These are phyloP conservation scores for Fusarium transvaalense DNA, from an alignment of 2,329 filamentous ascomycete genomes.

Conservation along the genomic window DNA sequence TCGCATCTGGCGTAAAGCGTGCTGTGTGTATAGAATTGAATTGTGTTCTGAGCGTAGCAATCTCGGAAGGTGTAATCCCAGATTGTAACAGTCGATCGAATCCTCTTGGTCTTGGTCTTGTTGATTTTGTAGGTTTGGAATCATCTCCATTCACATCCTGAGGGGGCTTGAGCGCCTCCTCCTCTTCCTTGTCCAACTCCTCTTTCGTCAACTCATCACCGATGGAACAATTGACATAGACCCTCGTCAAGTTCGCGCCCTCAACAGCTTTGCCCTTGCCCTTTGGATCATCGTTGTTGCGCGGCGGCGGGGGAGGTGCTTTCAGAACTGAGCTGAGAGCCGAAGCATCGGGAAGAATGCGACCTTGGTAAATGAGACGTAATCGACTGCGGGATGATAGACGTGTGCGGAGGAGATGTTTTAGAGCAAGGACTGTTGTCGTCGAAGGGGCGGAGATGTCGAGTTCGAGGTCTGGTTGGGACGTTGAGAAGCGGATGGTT, in stretches of 20 bases:
- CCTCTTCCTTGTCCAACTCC: constrained; percentile 78
- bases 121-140: constrained; percentile 49
- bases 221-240: constrained; percentile 95
- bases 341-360: constrained; percentile 80
- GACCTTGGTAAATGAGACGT: constrained; percentile 90
- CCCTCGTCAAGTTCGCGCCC: constrained; percentile 65
- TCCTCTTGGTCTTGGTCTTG: constrained; percentile 67
- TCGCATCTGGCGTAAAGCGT: constrained; percentile 87
- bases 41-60: constrained; percentile 86
- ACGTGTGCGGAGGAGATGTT: constrained; percentile 81
- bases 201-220: constrained; percentile 76
- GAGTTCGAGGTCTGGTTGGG: constrained; percentile 84
- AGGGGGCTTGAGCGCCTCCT: constrained; percentile 55
- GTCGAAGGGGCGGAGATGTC: constrained; percentile 75
- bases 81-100: constrained; percentile 88
- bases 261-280: constrained; percentile 73
- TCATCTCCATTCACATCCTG: constrained; percentile 62
- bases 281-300: constrained; percentile 46
- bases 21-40: constrained; percentile 87
- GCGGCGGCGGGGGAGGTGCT: constrained; percentile 68
- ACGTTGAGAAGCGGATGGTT: constrained; percentile 90
- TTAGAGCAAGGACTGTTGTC: constrained; percentile 82
- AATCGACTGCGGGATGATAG: constrained; percentile 79
- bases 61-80: constrained; percentile 85
- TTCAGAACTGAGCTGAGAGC: constrained; percentile 77